phyloP scores from a whole-genome alignment of 2,329 filamentous ascomycete genomes.

The Trichoderma pleuroti region DNA sequence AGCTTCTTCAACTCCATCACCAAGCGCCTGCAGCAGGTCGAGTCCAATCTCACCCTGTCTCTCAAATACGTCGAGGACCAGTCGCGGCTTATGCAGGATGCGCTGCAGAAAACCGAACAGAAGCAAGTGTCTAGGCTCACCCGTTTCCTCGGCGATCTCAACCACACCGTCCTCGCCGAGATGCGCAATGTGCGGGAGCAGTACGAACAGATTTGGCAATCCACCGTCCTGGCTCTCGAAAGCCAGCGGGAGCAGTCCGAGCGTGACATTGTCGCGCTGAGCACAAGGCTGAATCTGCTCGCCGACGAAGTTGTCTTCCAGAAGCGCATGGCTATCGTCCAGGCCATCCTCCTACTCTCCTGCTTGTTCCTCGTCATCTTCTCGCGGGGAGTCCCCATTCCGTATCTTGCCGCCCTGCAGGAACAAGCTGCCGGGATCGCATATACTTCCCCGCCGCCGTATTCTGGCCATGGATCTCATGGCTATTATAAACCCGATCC shows the following conservation, averaged over 20 bases:
- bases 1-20: conserved; percentile 97
- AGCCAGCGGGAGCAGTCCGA: conserved; percentile 81
- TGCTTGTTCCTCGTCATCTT: conserved; percentile 89
- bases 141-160: conserved; percentile 78
- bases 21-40: conserved; percentile 85
- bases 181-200: conserved; percentile 73
- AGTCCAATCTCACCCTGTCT: conserved; percentile 88
- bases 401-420: conserved; percentile 31
- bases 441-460: conserved; percentile 25
- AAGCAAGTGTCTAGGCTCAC: conserved; percentile 81
- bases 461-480: conserved; percentile 19
- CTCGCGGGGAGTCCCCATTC: conserved; percentile 48
- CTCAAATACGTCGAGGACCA: conserved; percentile 97
- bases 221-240: conserved; percentile 86
- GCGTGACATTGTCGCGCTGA: conserved; percentile 78
- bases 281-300: conserved; percentile 74
- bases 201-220: conserved; percentile 96
- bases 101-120: conserved; percentile 81
- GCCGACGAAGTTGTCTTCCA: conserved; percentile 87
- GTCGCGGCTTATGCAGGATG: conserved; percentile 83
- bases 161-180: conserved; percentile 80
- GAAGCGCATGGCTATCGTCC: conserved; percentile 90
- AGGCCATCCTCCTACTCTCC: conserved; percentile 80
- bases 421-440: conserved; percentile 28
- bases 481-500: conserved; percentile 7